Conservation (phyloP, 2,329 filamentous ascomycete genomes). For the Sarocladium brachiariae region DNA sequence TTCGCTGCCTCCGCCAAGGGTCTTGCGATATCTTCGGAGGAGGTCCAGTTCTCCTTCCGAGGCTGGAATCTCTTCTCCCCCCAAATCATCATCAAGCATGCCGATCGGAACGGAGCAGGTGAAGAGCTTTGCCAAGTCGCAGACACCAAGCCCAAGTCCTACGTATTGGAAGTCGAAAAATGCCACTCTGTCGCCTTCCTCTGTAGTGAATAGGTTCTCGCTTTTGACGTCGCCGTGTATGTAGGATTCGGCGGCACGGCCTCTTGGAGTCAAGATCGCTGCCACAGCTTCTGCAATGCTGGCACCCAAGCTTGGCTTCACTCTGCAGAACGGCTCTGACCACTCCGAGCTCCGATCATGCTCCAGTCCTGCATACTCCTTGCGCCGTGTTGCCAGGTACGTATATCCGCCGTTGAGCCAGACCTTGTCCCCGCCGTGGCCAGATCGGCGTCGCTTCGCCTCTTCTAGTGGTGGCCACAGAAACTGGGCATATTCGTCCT, state of each 20-base stretch:
- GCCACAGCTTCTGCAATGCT: constrained; percentile 46
- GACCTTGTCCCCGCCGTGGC: constrained; percentile 12
- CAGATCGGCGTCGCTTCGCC: constrained; percentile 21
- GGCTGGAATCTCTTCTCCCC: constrained; percentile 28
- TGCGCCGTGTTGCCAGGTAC: constrained; percentile 56
- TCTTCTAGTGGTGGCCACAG: constrained; percentile 52
- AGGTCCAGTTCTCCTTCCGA: constrained; percentile 45
- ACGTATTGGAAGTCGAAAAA: constrained; percentile 68
- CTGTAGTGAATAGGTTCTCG: constrained; percentile 57
- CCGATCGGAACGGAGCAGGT: constrained; percentile 55
- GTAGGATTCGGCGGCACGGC: constrained; percentile 42
- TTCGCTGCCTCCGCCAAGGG: constrained; percentile 17
- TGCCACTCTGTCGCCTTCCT: constrained; percentile 42
- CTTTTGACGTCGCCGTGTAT: constrained; percentile 66
- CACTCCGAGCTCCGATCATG: constrained; percentile 46
- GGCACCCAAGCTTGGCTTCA: background rate
- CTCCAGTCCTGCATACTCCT: constrained; percentile 45
- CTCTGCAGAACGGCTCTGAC: constrained; percentile 40
- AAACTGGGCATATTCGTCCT: constrained; percentile 26
- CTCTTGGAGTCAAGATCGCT: constrained; percentile 38
- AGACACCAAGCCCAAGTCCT: constrained; percentile 56
- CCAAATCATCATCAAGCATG: constrained; percentile 35
- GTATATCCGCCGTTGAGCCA: constrained; percentile 66
- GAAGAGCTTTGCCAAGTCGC: constrained; percentile 60
- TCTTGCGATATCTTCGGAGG: constrained; percentile 41